These are phyloP conservation scores for Fusarium oxysporum DNA, from an alignment of 2,329 filamentous ascomycete genomes.

Conservation along the genomic window DNA sequence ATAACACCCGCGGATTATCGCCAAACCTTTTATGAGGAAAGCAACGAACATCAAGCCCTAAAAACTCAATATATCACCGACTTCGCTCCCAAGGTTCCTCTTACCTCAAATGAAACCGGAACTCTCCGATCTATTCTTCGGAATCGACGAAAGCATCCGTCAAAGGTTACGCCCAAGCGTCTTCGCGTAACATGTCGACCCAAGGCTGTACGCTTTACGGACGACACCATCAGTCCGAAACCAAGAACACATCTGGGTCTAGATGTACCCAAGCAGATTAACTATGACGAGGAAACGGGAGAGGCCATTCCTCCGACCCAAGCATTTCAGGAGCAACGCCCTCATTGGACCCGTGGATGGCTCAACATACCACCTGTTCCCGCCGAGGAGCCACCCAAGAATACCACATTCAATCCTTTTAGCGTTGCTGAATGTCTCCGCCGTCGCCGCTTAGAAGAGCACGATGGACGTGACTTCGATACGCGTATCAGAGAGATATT, in stretches of 20 bases:
- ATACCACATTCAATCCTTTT: constrained; percentile 1
- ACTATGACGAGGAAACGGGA: constrained; percentile 7
- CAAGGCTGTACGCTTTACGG: constrained; percentile 48
- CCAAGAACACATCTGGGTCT: constrained; percentile 44
- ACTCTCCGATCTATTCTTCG: constrained; percentile 47
- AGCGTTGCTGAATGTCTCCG: neutral
- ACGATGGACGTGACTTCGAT: constrained; percentile 23
- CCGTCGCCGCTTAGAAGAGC: constrained; percentile 14
- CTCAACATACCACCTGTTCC: constrained; percentile 16
- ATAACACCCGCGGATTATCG: constrained; percentile 35
- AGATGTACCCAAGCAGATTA: constrained; percentile 38
- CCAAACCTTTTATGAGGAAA: constrained; percentile 35
- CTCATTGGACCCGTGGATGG: constrained; percentile 19
- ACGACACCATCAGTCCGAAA: constrained; percentile 43
- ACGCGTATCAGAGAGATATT: constrained; percentile 44
- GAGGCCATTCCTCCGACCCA: constrained; percentile 1
- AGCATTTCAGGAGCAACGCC: constrained; percentile 25
- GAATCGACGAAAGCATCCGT: constrained; percentile 37
- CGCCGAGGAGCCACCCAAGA: constrained; percentile 1
- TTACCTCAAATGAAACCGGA: constrained; percentile 29
- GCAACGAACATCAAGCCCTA: constrained; percentile 35
- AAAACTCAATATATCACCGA: constrained; percentile 36
- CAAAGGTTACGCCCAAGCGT: constrained; percentile 41
- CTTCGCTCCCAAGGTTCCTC: constrained; percentile 37
- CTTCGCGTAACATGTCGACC: constrained; percentile 41